phyloP scores from a whole-genome alignment of 2,329 filamentous ascomycete genomes.

The Hymenoscyphus repandus region DNA sequence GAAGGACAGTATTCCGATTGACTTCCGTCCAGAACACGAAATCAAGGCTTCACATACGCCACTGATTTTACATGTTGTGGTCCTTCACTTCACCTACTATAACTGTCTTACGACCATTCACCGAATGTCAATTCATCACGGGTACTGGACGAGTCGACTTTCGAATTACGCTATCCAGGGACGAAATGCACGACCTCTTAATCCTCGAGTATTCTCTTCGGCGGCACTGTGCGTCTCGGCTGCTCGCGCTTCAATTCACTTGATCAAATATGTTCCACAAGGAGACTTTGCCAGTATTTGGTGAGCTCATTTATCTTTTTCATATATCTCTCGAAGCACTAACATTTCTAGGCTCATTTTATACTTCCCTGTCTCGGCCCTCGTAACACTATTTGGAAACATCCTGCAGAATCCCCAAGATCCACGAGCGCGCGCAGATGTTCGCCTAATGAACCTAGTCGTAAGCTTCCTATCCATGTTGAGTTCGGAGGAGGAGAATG shows the following conservation, averaged over 20 bases:
- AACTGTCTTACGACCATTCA: constrained; percentile 97
- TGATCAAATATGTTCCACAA: constrained; percentile 94
- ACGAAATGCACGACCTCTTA: constrained; percentile 82
- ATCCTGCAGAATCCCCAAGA: constrained; percentile 94
- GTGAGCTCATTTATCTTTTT: constrained; percentile 45
- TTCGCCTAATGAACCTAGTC: constrained; percentile 86
- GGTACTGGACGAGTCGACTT: constrained; percentile 93
- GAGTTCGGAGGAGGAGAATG: constrained; percentile 82
- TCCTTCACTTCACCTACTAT: constrained; percentile 95
- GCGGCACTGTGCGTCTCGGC: constrained; percentile 89
- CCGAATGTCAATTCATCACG: constrained; percentile 96
- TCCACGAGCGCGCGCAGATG: constrained; percentile 78
- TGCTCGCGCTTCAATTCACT: constrained; percentile 83
- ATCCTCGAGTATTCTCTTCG: constrained; percentile 90
- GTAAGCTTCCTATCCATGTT: constrained; percentile 88
- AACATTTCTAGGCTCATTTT: constrained; percentile 65
- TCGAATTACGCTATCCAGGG: constrained; percentile 95
- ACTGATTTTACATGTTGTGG: constrained; percentile 88
- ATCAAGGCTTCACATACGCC: constrained; percentile 91
- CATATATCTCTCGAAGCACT: constrained; percentile 17
- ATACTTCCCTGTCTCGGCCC: constrained; percentile 92
- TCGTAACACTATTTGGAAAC: constrained; percentile 94
- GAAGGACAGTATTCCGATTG: constrained; percentile 92
- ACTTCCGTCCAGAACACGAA: constrained; percentile 95
- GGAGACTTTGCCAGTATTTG: constrained; percentile 94